Conservation (phyloP, 352 stramenopile genomes). For the Phytopythium oedochilum region DNA sequence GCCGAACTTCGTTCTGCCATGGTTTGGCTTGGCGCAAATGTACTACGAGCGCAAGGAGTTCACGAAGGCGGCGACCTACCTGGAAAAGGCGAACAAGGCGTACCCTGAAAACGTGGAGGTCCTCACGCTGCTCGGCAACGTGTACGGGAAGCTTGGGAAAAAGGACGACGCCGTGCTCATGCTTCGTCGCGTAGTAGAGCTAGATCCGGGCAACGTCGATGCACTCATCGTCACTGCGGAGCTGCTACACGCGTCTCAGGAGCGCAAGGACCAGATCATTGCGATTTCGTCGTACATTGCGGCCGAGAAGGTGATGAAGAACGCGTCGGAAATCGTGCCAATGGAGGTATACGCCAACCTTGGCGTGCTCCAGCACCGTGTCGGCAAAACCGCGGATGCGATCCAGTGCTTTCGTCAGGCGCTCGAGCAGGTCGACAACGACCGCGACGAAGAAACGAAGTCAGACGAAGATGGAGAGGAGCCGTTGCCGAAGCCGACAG, state of each 20-base stretch:
- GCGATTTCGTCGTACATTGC: conserved; percentile 89
- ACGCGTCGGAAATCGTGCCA: conserved; percentile 69
- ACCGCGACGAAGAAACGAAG: conserved; percentile 36
- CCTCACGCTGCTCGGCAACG: conserved; percentile 70
- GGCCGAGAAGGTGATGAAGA: conserved; percentile 85
- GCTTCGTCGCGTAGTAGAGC: conserved; percentile 77
- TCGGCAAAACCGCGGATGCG: conserved; percentile 87
- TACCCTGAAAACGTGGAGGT: conserved; percentile 88
- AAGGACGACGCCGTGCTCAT: conserved; percentile 76
- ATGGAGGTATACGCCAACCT: conserved; percentile 86
- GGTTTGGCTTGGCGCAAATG: conserved; percentile 87
- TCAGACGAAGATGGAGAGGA: conserved; percentile 33
- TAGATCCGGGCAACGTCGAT: conserved; percentile 84
- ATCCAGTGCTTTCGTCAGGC: conserved; percentile 89
- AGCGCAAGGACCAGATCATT: conserved; percentile 86
- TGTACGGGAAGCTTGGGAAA: conserved; percentile 80
- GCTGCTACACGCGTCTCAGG: conserved; percentile 66
- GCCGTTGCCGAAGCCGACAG: conserved; percentile 39
- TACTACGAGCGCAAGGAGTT: conserved; percentile 87
- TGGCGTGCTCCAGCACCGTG: conserved; percentile 76
- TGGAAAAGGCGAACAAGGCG: conserved; percentile 88
- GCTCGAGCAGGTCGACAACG: conserved; percentile 44
- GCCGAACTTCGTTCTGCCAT: conserved; percentile 83
- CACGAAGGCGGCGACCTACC: conserved; percentile 74
- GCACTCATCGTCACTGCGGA: conserved; percentile 80